phyloP scores from a whole-genome alignment of 2,329 filamentous ascomycete species.

The Alternaria ventricosa region DNA sequence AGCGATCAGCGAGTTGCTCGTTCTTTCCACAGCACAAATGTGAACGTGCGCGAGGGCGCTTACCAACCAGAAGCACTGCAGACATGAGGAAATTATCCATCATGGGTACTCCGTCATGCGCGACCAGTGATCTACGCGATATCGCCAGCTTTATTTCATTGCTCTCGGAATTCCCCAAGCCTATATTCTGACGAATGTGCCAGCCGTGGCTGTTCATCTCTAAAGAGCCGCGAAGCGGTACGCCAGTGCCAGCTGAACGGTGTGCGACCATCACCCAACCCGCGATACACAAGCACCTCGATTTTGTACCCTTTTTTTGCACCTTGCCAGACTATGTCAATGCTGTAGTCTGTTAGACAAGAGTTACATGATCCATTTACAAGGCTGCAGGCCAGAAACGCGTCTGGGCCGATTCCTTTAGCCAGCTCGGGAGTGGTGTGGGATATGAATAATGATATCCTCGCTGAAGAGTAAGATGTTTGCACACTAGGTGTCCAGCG shows the following conservation, averaged over 20 bases:
- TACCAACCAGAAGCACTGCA: neutral
- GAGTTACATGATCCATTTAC: slow-evolving; percentile 24
- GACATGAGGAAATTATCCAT: neutral
- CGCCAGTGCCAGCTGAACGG: slow-evolving; percentile 24
- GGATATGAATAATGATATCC: neutral
- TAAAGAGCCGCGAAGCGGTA: neutral
- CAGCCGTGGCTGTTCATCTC: slow-evolving; percentile 6
- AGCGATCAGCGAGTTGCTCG: accelerated
- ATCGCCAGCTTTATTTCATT: slow-evolving; percentile 22
- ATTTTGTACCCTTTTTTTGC: slow-evolving; percentile 18
- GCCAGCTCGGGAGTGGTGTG: slow-evolving; percentile 20
- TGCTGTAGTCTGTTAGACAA: slow-evolving; percentile 27
- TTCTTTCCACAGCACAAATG: neutral
- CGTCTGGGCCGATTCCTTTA: slow-evolving; percentile 4
- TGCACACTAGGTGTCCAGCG: slow-evolving; percentile 7
- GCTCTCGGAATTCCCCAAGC: slow-evolving; percentile 22
- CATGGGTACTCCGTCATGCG: neutral
- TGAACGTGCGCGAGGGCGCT: neutral
- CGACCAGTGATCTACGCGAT: slow-evolving; percentile 5
- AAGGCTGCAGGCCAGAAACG: slow-evolving; percentile 15
- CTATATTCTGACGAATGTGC: slow-evolving; percentile 8
- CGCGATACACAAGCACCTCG: slow-evolving; percentile 14
- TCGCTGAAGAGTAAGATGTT: slow-evolving; percentile 11
- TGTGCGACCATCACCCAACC: slow-evolving; percentile 26
- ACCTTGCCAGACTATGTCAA: slow-evolving; percentile 22